Percentiles rank a stretch among this genome's conserved stretches.
Evolutionary conservation across 768 basidiomycete genomes (phyloP).

Genomic region (Polyporus arcularius): DNA sequence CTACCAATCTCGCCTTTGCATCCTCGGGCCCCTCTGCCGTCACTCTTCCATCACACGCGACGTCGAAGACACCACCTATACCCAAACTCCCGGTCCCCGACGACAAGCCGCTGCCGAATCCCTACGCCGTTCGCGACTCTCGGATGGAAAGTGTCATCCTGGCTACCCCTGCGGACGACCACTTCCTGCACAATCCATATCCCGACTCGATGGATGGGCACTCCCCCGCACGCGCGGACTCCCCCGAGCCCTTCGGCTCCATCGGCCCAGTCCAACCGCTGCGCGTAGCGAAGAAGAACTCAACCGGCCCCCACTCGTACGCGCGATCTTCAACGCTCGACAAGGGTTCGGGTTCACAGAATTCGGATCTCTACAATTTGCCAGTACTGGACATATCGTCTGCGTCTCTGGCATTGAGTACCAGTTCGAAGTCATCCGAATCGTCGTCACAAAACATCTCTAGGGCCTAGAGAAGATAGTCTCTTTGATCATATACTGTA

Average conservation of each 20-base stretch:
- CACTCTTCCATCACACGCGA: background rate
- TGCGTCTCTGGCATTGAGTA: background rate
- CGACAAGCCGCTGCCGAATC: conserved; percentile 5
- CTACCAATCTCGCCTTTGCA: background rate
- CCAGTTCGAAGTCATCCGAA: background rate
- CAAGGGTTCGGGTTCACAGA: background rate
- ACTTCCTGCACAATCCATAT: background rate
- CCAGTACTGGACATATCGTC: background rate
- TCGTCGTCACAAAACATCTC: background rate
- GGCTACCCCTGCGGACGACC: background rate
- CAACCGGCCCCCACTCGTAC: background rate
- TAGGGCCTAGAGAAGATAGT: too few species aligned
- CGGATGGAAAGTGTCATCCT: background rate
- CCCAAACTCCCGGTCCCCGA: background rate
- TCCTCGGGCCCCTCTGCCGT: background rate
- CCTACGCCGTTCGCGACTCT: background rate
- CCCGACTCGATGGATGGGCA: background rate
- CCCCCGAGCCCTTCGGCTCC: background rate
- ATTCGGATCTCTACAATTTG: background rate
- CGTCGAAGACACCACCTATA: background rate
- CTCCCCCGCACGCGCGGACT: conserved; percentile 1
- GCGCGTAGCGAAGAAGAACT: background rate
- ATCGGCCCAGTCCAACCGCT: background rate
- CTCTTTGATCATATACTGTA: too few species aligned
- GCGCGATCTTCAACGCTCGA: background rate